Evolutionary conservation across 305 asterid species (phyloP).

Genomic region (Fraxinus latifolia): DNA sequence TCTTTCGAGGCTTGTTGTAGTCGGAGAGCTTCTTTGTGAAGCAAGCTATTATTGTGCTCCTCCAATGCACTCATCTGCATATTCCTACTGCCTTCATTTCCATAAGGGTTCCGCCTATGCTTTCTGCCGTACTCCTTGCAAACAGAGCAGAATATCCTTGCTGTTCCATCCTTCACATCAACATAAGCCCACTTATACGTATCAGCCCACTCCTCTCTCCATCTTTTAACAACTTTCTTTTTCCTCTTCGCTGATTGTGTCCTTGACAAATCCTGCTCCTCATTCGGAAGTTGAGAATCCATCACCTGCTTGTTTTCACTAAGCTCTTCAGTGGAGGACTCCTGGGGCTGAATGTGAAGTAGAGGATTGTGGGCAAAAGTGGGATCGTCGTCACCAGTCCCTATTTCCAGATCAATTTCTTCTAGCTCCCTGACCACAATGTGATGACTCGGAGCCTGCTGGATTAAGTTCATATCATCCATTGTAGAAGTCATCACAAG

Average conservation of each 20-base stretch:
- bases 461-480: slow-evolving; percentile 95
- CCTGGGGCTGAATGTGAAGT: slow-evolving; percentile 64
- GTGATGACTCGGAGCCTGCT: slow-evolving; percentile 91
- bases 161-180: slow-evolving; percentile 90
- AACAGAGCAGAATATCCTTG: slow-evolving; percentile 95
- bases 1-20: slow-evolving; percentile 94
- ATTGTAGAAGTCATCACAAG: slow-evolving; percentile 75
- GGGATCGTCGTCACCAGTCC: slow-evolving; percentile 85
- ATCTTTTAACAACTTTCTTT: slow-evolving; percentile 94
- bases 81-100: slow-evolving; percentile 98
- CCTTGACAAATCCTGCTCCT: slow-evolving; percentile 70
- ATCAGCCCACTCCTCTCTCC: slow-evolving; percentile 99
- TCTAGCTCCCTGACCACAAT: slow-evolving; percentile 79
- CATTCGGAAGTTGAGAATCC: slow-evolving; percentile 60
- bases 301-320: slow-evolving; percentile 64
- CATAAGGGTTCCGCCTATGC: slow-evolving; percentile 96
- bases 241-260: slow-evolving; percentile 74
- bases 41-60: slow-evolving; percentile 96
- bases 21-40: slow-evolving; percentile 98
- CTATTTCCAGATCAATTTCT: slow-evolving; percentile 89
- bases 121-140: slow-evolving; percentile 97
- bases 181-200: slow-evolving; percentile 99
- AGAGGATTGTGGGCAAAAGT: slow-evolving; percentile 70
- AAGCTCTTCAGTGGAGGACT: slow-evolving; percentile 73
- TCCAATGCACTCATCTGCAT: slow-evolving; percentile 99